Base-by-base conservation (phyloP, 2,329 filamentous ascomycete species). In the Fusarium irregulare region DNA sequence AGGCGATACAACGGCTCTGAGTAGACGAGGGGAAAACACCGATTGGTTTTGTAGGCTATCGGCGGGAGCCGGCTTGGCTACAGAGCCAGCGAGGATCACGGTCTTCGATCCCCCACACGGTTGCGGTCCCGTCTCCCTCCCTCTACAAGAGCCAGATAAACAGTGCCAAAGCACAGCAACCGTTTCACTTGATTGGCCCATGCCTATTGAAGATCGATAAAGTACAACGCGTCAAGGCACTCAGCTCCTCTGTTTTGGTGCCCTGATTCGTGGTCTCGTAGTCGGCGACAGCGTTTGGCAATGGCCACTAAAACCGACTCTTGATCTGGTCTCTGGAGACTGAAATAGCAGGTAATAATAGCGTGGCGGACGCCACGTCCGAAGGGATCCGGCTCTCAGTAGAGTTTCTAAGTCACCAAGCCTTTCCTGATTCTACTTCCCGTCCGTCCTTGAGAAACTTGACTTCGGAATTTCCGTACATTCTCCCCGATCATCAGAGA, bases 311-410 rank as follows among this genome's bases (percentile, higher is more conserved):
- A 68, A 49, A 59, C 66, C 59, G 51, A 63, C 44, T 67, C 56
- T 50, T 27, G 59, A 55, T 56, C 54, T 68, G 60, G 67, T 63
- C 64, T 67, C 71, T 37, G 34, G 18, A 67, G 58, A 67, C 34
- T 37, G 34, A 6, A 63, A 66, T 48, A 69, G 51, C 68, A 64
- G 64, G 68, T 59, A 28, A 63, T 51, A 56, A 56, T 30, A 65
- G 53, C 55, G 70, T 75, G 73, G 73, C 73, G 71, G 44, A 37
- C 73, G 73, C 73, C 73, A 75, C 73, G 68, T 46, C 73, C 71
- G 70, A 70, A 68, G 62, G 56, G 56, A 63, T 74, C 68, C 54
- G 56, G 65, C 25, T 34, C 48, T 51, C 54, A 72, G 58, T 62
- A 72, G 56, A 75, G 73, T 68, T 70, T 61, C 44, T 23, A 48